Conservation (phyloP, 2,329 filamentous ascomycete genomes). For the Fusarium palustre region DNA sequence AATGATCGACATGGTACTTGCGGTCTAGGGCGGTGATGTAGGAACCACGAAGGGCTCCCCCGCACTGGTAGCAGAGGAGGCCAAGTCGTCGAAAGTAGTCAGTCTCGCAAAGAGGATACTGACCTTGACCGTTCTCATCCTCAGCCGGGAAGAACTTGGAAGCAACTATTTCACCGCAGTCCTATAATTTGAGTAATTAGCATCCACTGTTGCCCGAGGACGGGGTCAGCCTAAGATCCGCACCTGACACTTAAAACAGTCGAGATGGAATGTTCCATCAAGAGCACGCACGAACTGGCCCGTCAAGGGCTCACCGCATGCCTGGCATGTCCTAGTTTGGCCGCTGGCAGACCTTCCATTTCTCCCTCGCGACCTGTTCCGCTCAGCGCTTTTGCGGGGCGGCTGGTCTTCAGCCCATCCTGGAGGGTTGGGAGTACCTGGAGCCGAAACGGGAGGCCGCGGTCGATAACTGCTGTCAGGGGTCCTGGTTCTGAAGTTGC, state of each 20-base stretch:
- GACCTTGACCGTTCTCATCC: slow-evolving; percentile 83
- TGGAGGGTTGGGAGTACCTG: slow-evolving; percentile 49
- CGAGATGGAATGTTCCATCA: slow-evolving; percentile 93
- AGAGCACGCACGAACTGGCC: slow-evolving; percentile 96
- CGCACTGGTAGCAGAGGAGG: slow-evolving; percentile 90
- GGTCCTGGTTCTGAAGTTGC: slow-evolving; percentile 51
- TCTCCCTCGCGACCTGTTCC: slow-evolving; percentile 67
- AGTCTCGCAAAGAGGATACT: slow-evolving; percentile 96
- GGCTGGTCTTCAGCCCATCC: slow-evolving; percentile 56
- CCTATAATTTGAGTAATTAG: slow-evolving; percentile 64
- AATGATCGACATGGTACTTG: slow-evolving; percentile 99
- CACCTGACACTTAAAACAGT: slow-evolving; percentile 98
- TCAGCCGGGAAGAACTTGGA: slow-evolving; percentile 99
- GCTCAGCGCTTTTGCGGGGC: slow-evolving; percentile 66
- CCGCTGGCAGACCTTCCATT: slow-evolving; percentile 68
- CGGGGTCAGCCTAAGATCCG: slow-evolving; percentile 9
- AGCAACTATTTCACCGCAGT: slow-evolving; percentile 95
- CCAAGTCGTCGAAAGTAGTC: slow-evolving; percentile 96
- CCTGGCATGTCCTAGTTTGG: slow-evolving; percentile 78
- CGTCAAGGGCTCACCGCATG: slow-evolving; percentile 87
- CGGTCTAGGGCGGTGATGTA: slow-evolving; percentile 98
- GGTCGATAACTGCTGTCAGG: slow-evolving; percentile 53
- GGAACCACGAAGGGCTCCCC: slow-evolving; percentile 90
- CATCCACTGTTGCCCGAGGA: slow-evolving; percentile 9
- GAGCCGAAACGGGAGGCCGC: slow-evolving; percentile 52